Percentiles rank a stretch among this genome's conserved stretches.
phyloP scores from a whole-genome alignment of 768 basidiomycete species.

The Calocera viscosa region DNA sequence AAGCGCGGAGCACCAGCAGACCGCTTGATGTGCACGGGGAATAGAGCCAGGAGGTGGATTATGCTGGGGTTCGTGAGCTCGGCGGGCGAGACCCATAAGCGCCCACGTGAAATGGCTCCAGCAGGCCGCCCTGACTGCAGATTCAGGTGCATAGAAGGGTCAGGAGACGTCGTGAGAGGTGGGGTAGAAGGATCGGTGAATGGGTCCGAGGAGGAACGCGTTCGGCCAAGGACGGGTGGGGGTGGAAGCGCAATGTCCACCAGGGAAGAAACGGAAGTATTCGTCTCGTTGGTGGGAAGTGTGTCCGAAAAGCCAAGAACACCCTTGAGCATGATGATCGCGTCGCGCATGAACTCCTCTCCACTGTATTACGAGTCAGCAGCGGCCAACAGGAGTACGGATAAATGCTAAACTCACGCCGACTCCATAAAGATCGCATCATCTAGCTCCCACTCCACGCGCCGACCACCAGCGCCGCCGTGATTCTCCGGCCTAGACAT shows the following conservation, averaged over 20 bases:
- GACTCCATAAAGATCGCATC: slow-evolving; percentile 91
- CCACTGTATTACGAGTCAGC: slow-evolving; percentile 42
- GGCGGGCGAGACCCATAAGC: not conserved
- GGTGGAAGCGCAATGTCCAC: slow-evolving; percentile 6
- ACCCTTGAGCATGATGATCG: slow-evolving; percentile 80
- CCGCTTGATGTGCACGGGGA: not conserved
- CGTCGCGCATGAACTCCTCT: slow-evolving; percentile 88
- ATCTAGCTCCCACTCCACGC: slow-evolving; percentile 83
- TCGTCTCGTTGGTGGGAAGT: not conserved
- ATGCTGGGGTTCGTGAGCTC: not conserved
- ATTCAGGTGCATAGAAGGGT: not conserved
- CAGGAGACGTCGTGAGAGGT: not conserved
- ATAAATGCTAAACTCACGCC: slow-evolving; percentile 49
- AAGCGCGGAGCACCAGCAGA: not conserved
- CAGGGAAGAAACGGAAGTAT: slow-evolving; percentile 2
- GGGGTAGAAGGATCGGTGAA: slow-evolving; percentile 2
- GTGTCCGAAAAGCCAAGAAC: slow-evolving; percentile 28
- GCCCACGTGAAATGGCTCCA: slow-evolving; percentile 3
- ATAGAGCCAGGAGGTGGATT: not conserved
- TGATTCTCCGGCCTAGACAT: slow-evolving; percentile 68
- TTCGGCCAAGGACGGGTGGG: not conserved
- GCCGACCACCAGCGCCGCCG: slow-evolving; percentile 62
- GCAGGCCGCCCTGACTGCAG: not conserved
- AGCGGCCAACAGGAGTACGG: slow-evolving; percentile 11
- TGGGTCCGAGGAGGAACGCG: slow-evolving; percentile 1